Base-by-base conservation (phyloP, 164 flowering plant genomes). In the Dillenia turbinata region DNA sequence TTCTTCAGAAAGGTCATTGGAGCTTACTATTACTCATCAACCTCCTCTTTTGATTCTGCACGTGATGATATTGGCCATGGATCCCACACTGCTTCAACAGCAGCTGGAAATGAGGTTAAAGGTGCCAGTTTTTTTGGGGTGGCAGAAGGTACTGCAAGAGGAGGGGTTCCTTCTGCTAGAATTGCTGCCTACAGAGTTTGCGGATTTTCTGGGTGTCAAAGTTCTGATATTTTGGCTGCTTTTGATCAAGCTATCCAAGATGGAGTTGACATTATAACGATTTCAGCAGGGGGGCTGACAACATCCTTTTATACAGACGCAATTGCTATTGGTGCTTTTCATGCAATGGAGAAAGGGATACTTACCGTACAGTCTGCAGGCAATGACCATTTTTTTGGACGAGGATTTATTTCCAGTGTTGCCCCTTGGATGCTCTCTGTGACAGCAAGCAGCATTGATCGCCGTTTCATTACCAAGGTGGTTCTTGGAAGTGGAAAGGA, bases 201-300 rank as follows among this genome's bases (percentile, higher is more conserved):
- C 19, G 0, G 1, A 8, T 1, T 44, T 9, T 2, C 2, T 1
- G 56, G 44, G 5, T 66, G 71, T 14, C 0, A n/a, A 0, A 13
- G 4, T 0, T 48, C 13, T 9, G 68, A 56, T 7, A 54, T 77
- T 11, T 22, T 79, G 60, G 71, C 77, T 10, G 83, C 74, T 1
- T 71, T 77, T 19, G 80, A 79, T 46, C 78, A 72, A 54, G 78
- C 77, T 7, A 72, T 79, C 24, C 68, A 74, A 0, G 83, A 79
- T 56, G 80, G 83, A 4, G 83, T 76, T 2, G 83, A 79, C 53
- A 12, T 79, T 5, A 57, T 73, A 12, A 16, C 76, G 0, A 12
- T 68, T 3, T 76, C 79, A 9, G 0, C 72, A 1, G 76, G 70
- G 46, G 4, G 10, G 7, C 12, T 5, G 0, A 3, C 40, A 19